Evolutionary conservation across 441 rosid genomes (phyloP), one percentile per base, ranked within the genome.

Genomic region (Syzygium malaccense): DNA sequence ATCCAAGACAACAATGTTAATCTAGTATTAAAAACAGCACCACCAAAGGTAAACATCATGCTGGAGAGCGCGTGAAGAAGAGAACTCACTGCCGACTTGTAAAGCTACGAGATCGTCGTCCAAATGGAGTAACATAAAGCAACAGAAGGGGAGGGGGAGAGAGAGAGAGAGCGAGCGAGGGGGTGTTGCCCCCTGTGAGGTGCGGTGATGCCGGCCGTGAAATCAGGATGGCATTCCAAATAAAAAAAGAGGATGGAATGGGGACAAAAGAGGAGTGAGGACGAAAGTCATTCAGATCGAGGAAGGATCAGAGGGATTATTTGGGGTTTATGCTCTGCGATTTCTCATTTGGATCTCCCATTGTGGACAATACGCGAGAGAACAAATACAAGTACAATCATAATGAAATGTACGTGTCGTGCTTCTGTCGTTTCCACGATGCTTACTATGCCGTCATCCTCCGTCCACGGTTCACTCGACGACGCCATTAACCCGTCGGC

Each of bases 201-300:
- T 41, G 8, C 6, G 12, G 80, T 10, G 80, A 71, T 20, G 80
- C 49, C 80, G 80, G 80, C 80, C 15, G 80, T 11, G 28, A 71
- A 33, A 37, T 71, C 37, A 71, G 28, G 49, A 1, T 71, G 80
- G 28, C 80, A 5, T 33, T 49, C 49, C 80, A 71, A 23, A 10
- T 71, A 33, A 68, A 0, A 68, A 68, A n/a, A 10, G 0, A 37
- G 14, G 11, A 0, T 14, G 33, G 26, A 8, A 71, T 37, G 49
- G 80, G 28, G 28, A 71, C 0, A 1, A 37, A 71, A 20, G 80
- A 37, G 80, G 80, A 11, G 49, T 19, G 28, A 71, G 49, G 80
- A 71, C 49, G 49, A 37, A 19, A 20, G 80, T 71, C 49, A 71
- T 37, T 33, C 49, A 1, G 28, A 71, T 41, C 80, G 28, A 71